A percentile compares a stretch with the other conserved stretches of the same genome.
phyloP scores from a whole-genome alignment of 371 early-diverging fungal genomes.

The Apophysomyces ossiformis region DNA sequence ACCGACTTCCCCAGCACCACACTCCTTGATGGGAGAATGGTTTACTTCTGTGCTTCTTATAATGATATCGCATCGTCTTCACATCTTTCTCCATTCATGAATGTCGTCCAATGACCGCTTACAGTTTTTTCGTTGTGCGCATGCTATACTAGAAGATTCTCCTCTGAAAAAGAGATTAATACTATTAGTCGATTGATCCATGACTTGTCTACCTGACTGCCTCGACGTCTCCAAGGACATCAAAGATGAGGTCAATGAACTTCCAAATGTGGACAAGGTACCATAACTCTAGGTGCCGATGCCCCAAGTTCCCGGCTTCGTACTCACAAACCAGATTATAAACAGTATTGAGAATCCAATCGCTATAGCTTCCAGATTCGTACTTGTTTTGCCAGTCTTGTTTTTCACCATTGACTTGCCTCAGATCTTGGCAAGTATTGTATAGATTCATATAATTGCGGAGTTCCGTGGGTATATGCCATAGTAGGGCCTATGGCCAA shows the following conservation, averaged over 20 bases:
- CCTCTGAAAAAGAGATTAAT: not conserved
- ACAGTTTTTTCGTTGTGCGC: not conserved
- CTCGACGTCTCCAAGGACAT: not conserved
- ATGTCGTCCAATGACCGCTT: not conserved
- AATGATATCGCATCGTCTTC: not conserved
- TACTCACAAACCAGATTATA: constrained; percentile 12
- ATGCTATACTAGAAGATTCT: not conserved
- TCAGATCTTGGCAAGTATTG: too few species aligned
- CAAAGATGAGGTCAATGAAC: constrained; percentile 10
- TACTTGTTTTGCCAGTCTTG: constrained; percentile 13
- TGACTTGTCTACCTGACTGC: not conserved
- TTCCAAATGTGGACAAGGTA: constrained; percentile 6
- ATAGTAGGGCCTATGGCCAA: too few species aligned
- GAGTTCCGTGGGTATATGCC: too few species aligned
- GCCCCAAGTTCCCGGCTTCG: constrained; percentile 7
- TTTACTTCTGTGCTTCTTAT: not conserved
- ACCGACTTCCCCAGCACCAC: not conserved
- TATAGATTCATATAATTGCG: too few species aligned
- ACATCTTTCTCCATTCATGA: too few species aligned
- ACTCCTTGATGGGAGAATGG: not conserved
- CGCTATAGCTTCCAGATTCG: not conserved
- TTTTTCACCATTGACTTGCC: too few species aligned
- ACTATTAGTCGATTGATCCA: not conserved
- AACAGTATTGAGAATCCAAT: constrained; percentile 12
- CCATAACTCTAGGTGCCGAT: constrained; percentile 3